Evolutionary conservation across 1,139 yeast genomes (phyloP).

Genomic region (Blastobotrys buckinghamii): DNA sequence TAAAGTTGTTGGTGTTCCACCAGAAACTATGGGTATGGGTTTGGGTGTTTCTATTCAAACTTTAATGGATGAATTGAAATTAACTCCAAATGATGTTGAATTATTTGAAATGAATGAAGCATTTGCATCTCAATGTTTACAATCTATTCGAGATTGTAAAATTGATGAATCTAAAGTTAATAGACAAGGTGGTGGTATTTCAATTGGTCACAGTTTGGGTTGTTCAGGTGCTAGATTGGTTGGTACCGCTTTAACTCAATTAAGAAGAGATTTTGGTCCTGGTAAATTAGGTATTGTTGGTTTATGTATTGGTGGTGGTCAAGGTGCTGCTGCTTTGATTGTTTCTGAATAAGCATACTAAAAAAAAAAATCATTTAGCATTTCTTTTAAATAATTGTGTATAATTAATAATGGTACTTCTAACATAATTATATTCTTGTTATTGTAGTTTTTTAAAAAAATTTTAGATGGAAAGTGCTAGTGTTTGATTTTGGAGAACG

Average conservation of each 20-base stretch:
- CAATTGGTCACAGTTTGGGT: constrained; percentile 93
- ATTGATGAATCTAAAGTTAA: constrained; percentile 71
- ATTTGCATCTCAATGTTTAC: constrained; percentile 89
- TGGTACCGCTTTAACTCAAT: too few relatives aligned
- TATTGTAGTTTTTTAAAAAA: too few relatives aligned
- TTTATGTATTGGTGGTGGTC: constrained; percentile 98
- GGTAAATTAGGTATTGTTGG: constrained; percentile 88
- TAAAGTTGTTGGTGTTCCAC: constrained; percentile 84
- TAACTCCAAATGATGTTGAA: constrained; percentile 59
- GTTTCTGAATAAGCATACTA: constrained; percentile 64
- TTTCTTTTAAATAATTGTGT: too few relatives aligned
- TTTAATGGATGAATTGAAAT: constrained; percentile 59
- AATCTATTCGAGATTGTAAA: constrained; percentile 59
- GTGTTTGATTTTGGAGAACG: too few relatives aligned
- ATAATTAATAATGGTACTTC: too few relatives aligned
- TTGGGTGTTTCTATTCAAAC: constrained; percentile 92
- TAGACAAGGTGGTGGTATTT: constrained; percentile 94
- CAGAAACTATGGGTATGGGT: constrained; percentile 95
- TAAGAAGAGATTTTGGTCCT: too few relatives aligned
- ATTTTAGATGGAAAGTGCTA: too few relatives aligned
- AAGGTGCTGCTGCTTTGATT: constrained; percentile 93
- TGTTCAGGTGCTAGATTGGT: constrained; percentile 92
- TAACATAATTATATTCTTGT: too few relatives aligned
- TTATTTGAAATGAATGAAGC: constrained; percentile 92
- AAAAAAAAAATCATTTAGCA: too few relatives aligned